Evolutionary conservation across 1,284 basidiomycete genomes (phyloP), one percentile per base, ranked within the genome.

Genomic region (Ceratobasidium sp.): DNA sequence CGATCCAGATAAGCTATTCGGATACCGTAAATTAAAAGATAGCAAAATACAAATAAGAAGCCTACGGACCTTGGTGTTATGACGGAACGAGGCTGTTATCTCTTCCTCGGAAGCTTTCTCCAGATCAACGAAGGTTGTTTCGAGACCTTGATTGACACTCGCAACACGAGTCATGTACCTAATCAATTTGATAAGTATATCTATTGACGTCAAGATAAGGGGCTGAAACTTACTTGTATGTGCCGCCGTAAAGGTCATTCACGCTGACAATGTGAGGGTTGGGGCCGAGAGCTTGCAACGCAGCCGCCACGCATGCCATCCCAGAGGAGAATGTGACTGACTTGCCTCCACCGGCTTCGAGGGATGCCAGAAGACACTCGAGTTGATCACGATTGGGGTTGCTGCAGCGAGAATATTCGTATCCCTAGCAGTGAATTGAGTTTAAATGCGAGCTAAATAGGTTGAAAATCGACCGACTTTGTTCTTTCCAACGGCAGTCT

Each of bases 231-330:
- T 96, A 97, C 28, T 93, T 86, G 81, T 91, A 92, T 0, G 96
- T 98, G 1, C 96, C 96, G 10, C 96, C 96, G 77, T 98, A 98
- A 6, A 95, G 92, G 78, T 95, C 93, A 79, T 94, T 94, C 9
- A 97, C 92, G 75, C 91, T 90, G 76, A 98, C 80, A 45, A 98
- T 83, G 81, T 98, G 96, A 0, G 92, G 89, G 57, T 87, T 85
- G 0, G 87, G 85, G 0, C 90, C 92, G 2, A 96, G 84, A 0
- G 90, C 87, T 76, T 92, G 90, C 18, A 96, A 81, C 18, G 97
- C 85, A 0, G 93, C 94, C 0, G 94, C 91, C 0, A 95, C 97
- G 0, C 93, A 90, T 0, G 96, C 89, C 0, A 90, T 93, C 0
- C 97, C 97, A 0, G 92, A 94, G 0, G 93, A 83, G 78, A 97